phyloP scores from a whole-genome alignment of 2,329 filamentous ascomycete genomes.

The Diaporthe sp. region DNA sequence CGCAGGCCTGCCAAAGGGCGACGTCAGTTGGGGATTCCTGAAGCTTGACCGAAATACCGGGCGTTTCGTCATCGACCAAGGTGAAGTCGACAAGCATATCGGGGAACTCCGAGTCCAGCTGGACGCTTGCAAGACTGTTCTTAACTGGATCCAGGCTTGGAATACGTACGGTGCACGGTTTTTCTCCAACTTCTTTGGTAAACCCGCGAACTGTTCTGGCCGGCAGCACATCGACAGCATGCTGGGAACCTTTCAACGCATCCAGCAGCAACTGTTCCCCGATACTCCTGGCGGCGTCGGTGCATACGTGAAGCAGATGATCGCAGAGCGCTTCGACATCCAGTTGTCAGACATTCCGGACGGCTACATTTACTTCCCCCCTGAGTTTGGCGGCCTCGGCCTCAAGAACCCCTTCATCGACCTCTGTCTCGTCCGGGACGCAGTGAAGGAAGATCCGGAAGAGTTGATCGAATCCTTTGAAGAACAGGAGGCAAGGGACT shows the following conservation, averaged over 20 bases:
- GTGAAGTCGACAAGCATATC: conserved; percentile 69
- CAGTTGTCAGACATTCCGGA: conserved; percentile 52
- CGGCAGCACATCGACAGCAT: conserved; percentile 69
- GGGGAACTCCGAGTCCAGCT: conserved; percentile 69
- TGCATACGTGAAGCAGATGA: conserved; percentile 61
- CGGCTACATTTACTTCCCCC: conserved; percentile 58
- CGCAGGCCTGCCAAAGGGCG: conserved; percentile 61
- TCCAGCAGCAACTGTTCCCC: conserved; percentile 65
- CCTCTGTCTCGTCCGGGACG: conserved; percentile 48
- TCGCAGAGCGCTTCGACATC: conserved; percentile 63
- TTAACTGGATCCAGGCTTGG: conserved; percentile 72
- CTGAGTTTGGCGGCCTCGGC: conserved; percentile 56
- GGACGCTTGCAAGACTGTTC: conserved; percentile 64
- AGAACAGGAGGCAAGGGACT: conserved; percentile 52
- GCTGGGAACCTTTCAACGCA: conserved; percentile 64
- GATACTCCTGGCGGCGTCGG: conserved; percentile 47
- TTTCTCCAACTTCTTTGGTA: conserved; percentile 70
- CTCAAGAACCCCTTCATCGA: conserved; percentile 53
- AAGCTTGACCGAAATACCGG: conserved; percentile 63
- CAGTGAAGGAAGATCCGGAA: conserved; percentile 45
- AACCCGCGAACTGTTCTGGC: conserved; percentile 68
- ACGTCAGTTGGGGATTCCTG: conserved; percentile 72
- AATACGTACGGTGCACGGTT: conserved; percentile 71
- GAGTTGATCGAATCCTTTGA: conserved; percentile 48
- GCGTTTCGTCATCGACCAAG: conserved; percentile 68